Evolutionary conservation across 1,139 yeast genomes (phyloP).

Genomic region (Sugiyamaella castrensis): DNA sequence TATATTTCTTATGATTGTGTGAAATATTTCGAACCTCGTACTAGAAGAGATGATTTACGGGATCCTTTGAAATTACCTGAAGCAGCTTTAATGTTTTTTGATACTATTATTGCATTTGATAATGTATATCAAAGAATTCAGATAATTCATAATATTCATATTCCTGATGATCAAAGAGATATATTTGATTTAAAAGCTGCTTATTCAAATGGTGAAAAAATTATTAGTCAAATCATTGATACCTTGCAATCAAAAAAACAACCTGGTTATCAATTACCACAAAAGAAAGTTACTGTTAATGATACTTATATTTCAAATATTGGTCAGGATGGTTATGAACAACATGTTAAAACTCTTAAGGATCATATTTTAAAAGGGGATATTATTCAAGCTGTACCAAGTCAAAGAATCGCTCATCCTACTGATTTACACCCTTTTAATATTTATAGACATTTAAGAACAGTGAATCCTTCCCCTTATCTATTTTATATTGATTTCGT

Average conservation of each 20-base stretch:
- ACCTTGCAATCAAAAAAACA: constrained; percentile 46
- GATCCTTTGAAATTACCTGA: constrained; percentile 86
- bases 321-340: constrained; percentile 90
- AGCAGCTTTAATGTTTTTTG: constrained; percentile 83
- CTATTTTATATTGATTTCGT: constrained; percentile 87
- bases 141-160: constrained; percentile 72
- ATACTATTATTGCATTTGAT: constrained; percentile 85
- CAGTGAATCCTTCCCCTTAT: constrained; percentile 96
- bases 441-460: constrained; percentile 87
- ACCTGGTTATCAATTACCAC: constrained; percentile 53
- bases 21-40: constrained; percentile 91
- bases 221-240: constrained; percentile 56
- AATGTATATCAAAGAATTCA: constrained; percentile 92
- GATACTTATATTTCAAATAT: constrained; percentile 74
- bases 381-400: constrained; percentile 95
- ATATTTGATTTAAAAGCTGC: constrained; percentile 42
- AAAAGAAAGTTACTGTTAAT: constrained; percentile 59
- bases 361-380: constrained; percentile 86
- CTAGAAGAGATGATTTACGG: constrained; percentile 60
- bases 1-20: constrained; percentile 95
- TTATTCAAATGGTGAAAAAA: constrained; percentile 54
- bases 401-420: constrained; percentile 93
- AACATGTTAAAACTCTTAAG: constrained; percentile 70
- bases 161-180: constrained; percentile 41
- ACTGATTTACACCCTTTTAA: constrained; percentile 95